Percentiles rank a stretch among this genome's conserved stretches.
phyloP scores from a whole-genome alignment of 1,284 basidiomycete genomes.

The Tilletia horrida region DNA sequence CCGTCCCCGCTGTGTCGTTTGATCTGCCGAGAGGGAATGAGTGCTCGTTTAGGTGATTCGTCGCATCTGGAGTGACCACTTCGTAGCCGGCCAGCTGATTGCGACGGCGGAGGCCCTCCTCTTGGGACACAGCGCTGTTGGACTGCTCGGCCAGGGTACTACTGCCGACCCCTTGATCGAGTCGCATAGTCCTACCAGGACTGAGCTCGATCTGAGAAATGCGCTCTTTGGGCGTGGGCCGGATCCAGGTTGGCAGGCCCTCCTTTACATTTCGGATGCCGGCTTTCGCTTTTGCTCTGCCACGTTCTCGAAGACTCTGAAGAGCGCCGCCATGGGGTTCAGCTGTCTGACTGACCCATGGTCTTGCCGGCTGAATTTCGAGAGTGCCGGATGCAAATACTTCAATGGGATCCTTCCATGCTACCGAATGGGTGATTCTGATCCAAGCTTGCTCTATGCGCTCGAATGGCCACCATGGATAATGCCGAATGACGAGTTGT shows the following conservation, averaged over 20 bases:
- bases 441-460: constrained; percentile 36
- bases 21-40: background rate
- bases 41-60: background rate
- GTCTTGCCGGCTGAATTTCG: no score
- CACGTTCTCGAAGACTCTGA: background rate
- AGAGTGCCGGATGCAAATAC: background rate
- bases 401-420: constrained; percentile 32
- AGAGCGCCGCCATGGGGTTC: background rate
- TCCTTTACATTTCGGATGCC: background rate
- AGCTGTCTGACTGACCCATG: no score
- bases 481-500: constrained; percentile 34
- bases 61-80: background rate
- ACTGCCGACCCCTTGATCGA: background rate
- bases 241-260: constrained; percentile 1
- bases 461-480: constrained; percentile 47
- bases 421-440: constrained; percentile 27
- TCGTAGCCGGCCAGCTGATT: background rate
- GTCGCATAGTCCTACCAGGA: background rate
- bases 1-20: background rate
- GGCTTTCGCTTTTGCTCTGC: background rate
- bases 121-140: background rate
- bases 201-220: background rate
- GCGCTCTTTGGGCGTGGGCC: background rate
- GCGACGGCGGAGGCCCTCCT: constrained; percentile 3
- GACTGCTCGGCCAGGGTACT: background rate